Percentiles rank a stretch among this genome's conserved stretches.
These are phyloP conservation scores for Populus trichocarpa DNA, from an alignment of 441 rosid species.

Conservation along the genomic window DNA sequence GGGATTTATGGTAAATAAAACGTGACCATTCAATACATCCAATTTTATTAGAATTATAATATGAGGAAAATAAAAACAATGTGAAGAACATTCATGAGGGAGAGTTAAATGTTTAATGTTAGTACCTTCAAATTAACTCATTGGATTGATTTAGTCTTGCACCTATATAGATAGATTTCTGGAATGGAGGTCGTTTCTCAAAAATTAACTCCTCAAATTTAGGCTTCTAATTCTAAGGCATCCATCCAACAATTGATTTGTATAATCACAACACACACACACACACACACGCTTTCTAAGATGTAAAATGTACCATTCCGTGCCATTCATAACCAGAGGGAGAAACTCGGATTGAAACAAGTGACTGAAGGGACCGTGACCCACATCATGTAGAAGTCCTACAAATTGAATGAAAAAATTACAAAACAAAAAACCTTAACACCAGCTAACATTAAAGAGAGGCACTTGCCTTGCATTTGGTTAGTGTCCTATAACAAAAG, in stretches of 20 bases:
- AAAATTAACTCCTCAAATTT: background rate
- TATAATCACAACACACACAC: background rate
- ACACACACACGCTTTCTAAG: background rate
- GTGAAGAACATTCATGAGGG: background rate
- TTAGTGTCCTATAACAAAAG: no score
- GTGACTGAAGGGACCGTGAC: conserved; percentile 93
- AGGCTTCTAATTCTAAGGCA: background rate
- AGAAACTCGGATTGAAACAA: conserved; percentile 83
- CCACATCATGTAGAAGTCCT: conserved; percentile 90
- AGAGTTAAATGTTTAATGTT: background rate
- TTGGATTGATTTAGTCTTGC: background rate
- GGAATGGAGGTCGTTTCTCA: background rate
- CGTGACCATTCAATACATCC: background rate
- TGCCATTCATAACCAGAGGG: conserved; percentile 45
- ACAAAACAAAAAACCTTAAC: background rate
- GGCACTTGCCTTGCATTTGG: background rate
- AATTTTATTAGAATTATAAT: no score
- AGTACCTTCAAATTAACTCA: background rate
- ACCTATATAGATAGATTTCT: background rate
- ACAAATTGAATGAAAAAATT: conserved; percentile 18
- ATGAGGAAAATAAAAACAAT: background rate
- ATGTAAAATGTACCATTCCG: conserved; percentile 44
- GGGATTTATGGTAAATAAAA: background rate
- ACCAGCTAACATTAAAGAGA: conserved; percentile 7
- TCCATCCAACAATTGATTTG: background rate